Conservation (phyloP, 768 basidiomycete genomes). For the Lactarius psammicola region DNA sequence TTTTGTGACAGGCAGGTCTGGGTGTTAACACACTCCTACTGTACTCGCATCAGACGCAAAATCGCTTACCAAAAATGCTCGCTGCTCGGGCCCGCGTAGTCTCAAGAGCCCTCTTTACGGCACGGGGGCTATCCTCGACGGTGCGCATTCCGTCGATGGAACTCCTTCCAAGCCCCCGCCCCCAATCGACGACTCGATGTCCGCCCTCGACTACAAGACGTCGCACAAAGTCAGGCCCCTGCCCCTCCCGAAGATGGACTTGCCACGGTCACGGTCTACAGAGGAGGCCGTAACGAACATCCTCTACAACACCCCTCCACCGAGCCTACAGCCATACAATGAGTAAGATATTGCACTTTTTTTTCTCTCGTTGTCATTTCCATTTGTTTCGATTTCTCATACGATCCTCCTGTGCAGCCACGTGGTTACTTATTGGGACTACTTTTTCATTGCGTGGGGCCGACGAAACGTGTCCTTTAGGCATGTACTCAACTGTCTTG, state of each 20-base stretch:
- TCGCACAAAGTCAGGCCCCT: conserved; percentile 71
- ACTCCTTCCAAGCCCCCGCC: conserved; percentile 66
- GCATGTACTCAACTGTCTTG: conserved; percentile 95
- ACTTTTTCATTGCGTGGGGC: neutral
- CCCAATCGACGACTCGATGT: conserved; percentile 89
- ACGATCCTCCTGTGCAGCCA: no score
- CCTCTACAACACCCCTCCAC: conserved; percentile 92
- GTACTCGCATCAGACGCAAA: neutral
- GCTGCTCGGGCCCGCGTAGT: conserved; percentile 16
- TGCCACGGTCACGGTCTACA: conserved; percentile 77
- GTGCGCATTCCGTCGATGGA: conserved; percentile 24
- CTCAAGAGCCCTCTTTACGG: conserved; percentile 7
- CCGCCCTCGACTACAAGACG: conserved; percentile 89
- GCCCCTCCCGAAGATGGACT: conserved; percentile 81
- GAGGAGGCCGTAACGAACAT: conserved; percentile 98
- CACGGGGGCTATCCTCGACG: conserved; percentile 32
- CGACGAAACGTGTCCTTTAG: conserved; percentile 41
- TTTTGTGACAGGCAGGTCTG: no score
- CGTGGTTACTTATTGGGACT: conserved; percentile 25
- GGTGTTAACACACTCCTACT: neutral
- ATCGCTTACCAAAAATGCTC: conserved; percentile 15
- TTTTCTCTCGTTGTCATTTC: neutral
- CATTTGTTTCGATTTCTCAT: conserved; percentile 15
- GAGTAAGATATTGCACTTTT: conserved; percentile 54
- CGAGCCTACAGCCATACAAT: conserved; percentile 89